Conservation (phyloP, 768 basidiomycete species). For the Dioszegia hungarica region DNA sequence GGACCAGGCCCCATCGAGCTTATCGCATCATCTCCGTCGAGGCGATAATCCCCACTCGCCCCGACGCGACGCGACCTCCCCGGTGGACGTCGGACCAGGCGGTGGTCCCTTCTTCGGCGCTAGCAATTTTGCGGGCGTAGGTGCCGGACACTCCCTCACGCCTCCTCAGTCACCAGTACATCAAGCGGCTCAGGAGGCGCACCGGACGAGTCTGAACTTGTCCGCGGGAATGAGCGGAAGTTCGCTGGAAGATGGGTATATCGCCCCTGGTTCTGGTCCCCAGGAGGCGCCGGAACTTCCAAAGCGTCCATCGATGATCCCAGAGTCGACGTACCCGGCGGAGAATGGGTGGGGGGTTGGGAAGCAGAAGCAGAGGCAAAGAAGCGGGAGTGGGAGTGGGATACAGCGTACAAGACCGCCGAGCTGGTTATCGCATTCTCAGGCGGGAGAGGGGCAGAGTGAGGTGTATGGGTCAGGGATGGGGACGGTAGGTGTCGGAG, state of each 20-base stretch:
- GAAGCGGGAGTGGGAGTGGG: neutral
- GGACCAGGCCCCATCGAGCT: slow-evolving; percentile 6
- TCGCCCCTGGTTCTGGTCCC: slow-evolving; percentile 3
- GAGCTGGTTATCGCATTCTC: neutral
- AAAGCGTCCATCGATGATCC: slow-evolving; percentile 11
- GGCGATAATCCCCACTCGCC: slow-evolving; percentile 28
- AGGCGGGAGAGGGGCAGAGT: neutral
- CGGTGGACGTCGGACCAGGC: neutral
- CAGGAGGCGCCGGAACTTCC: slow-evolving; percentile 15
- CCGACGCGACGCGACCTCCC: neutral
- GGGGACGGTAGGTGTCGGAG: neutral
- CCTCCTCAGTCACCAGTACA: slow-evolving; percentile 34
- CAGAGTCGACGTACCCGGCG: slow-evolving; percentile 17
- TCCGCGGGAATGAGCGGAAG: slow-evolving; percentile 1
- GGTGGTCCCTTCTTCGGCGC: neutral
- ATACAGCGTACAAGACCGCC: neutral
- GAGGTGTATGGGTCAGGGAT: neutral
- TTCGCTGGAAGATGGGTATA: neutral
- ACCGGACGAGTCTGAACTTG: slow-evolving; percentile 9
- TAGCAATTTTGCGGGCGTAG: slow-evolving; percentile 29
- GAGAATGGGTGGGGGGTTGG: too few species aligned
- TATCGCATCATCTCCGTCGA: slow-evolving; percentile 17
- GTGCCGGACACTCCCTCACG: slow-evolving; percentile 39
- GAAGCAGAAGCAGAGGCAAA: neutral
- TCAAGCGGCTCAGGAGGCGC: slow-evolving; percentile 8